These are phyloP conservation scores for Phaeophleospora eucalypticola DNA, from an alignment of 2,329 filamentous ascomycete genomes.

Conservation along the genomic window DNA sequence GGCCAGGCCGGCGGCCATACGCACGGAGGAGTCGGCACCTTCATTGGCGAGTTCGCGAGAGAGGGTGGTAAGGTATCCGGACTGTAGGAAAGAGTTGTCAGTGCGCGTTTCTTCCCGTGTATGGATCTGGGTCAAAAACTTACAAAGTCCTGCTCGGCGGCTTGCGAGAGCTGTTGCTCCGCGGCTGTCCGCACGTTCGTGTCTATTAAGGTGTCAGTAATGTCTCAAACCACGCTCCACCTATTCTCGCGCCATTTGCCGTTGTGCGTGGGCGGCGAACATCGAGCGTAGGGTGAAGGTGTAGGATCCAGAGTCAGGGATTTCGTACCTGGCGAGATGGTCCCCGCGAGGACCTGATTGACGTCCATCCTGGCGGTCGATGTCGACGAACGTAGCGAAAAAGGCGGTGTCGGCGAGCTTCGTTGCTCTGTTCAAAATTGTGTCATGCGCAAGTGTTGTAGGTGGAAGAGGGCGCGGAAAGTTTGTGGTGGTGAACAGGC, in stretches of 20 bases:
- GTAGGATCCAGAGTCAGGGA: conserved; percentile 13
- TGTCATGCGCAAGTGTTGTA: conserved; percentile 9
- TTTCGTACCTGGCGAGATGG: conserved; percentile 81
- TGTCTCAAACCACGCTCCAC: no score
- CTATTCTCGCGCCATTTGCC: no score
- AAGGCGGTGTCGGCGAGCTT: conserved; percentile 16
- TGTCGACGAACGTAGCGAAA: not conserved
- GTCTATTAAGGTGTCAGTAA: conserved; percentile 55
- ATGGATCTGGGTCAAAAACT: no score
- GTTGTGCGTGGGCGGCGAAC: not conserved
- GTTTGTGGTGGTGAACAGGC: not conserved
- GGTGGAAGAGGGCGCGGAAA: not conserved
- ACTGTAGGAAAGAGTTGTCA: conserved; percentile 49
- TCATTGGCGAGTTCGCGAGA: conserved; percentile 94
- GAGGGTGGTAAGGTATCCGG: conserved; percentile 86
- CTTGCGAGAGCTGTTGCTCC: conserved; percentile 89
- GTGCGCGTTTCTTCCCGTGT: not conserved
- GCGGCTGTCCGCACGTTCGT: conserved; percentile 82
- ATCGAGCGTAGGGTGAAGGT: conserved; percentile 10
- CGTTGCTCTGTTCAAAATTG: conserved; percentile 19
- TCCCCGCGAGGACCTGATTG: conserved; percentile 95
- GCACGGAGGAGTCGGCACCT: conserved; percentile 72
- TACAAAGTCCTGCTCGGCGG: conserved; percentile 95
- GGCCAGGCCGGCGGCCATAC: conserved; percentile 90
- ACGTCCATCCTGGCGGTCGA: conserved; percentile 72